These are phyloP conservation scores for Pyracantha coccinea DNA, from an alignment of 331 rosid genomes.

Conservation along the genomic window DNA sequence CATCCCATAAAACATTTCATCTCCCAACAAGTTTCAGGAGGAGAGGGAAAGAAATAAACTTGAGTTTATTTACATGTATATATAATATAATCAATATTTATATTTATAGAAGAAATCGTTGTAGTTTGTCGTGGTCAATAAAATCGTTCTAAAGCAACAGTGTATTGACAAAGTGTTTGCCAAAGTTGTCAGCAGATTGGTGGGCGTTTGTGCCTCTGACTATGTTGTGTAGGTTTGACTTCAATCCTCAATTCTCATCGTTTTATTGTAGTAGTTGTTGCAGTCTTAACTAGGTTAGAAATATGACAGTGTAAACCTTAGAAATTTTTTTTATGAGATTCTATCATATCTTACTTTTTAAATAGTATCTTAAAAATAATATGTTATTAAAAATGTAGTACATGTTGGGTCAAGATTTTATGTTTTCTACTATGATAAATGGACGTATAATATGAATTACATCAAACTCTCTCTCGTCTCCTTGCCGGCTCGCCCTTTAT, in stretches of 20 bases:
- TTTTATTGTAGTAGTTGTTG: not conserved
- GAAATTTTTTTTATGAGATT: too few relatives aligned
- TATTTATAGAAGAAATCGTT: conserved; percentile 27
- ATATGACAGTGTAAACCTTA: too few relatives aligned
- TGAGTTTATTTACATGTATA: not conserved
- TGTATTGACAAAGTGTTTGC: conserved; percentile 8
- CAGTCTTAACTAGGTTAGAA: too few relatives aligned
- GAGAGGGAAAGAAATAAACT: not conserved
- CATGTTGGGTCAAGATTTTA: too few relatives aligned
- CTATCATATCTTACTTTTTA: too few relatives aligned
- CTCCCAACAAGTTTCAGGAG: not conserved
- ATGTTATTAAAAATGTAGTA: too few relatives aligned
- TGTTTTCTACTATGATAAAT: too few relatives aligned
- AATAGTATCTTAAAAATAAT: too few relatives aligned
- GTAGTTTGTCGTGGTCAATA: not conserved
- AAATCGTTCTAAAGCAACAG: conserved; percentile 3
- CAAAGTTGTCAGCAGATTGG: not conserved
- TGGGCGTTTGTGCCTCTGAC: not conserved
- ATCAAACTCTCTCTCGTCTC: too few relatives aligned
- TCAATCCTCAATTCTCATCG: not conserved
- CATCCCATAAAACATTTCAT: not conserved
- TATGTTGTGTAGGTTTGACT: not conserved
- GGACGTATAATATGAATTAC: too few relatives aligned
- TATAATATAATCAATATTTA: not conserved
- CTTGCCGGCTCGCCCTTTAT: too few relatives aligned